phyloP scores from a whole-genome alignment of 2,329 filamentous ascomycete species.

The Trichothecium roseum region DNA sequence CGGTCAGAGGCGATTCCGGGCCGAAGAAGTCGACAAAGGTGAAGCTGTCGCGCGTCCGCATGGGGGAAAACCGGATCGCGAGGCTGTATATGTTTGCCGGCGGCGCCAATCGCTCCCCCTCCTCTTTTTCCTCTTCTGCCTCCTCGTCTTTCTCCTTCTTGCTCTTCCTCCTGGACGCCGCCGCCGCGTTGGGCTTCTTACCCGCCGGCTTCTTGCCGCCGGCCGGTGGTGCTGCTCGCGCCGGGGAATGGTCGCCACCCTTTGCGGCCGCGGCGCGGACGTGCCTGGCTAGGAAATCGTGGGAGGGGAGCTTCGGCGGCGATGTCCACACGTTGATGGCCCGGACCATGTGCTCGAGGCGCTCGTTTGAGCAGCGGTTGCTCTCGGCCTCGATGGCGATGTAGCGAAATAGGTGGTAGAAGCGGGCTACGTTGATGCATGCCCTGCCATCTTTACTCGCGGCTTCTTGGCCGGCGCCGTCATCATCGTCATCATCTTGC shows the following conservation, averaged over 20 bases:
- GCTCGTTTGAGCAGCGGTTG: conserved; percentile 20
- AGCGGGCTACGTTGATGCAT: conserved; percentile 21
- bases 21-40: conserved; percentile 27
- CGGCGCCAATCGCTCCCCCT: neutral
- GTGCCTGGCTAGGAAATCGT: too few species aligned
- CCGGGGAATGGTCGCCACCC: too few species aligned
- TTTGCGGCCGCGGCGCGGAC: too few species aligned
- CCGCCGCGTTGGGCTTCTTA: neutral
- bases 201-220: too few species aligned
- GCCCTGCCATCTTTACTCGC: neutral
- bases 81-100: conserved; percentile 26
- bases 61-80: conserved; percentile 25
- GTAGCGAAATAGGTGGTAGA: conserved; percentile 27
- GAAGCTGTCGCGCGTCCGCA: conserved; percentile 10
- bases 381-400: conserved; percentile 31
- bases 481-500: neutral
- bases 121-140: neutral
- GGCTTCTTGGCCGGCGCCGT: conserved; percentile 9
- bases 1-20: conserved; percentile 14
- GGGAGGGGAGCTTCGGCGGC: neutral
- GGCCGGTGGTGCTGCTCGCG: too few species aligned
- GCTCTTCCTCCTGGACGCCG: neutral
- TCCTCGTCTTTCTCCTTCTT: neutral
- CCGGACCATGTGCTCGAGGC: conserved; percentile 18
- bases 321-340: conserved; percentile 26